Conservation (phyloP, 2,329 filamentous ascomycete genomes). For the Pseudogymnoascus sp. region DNA sequence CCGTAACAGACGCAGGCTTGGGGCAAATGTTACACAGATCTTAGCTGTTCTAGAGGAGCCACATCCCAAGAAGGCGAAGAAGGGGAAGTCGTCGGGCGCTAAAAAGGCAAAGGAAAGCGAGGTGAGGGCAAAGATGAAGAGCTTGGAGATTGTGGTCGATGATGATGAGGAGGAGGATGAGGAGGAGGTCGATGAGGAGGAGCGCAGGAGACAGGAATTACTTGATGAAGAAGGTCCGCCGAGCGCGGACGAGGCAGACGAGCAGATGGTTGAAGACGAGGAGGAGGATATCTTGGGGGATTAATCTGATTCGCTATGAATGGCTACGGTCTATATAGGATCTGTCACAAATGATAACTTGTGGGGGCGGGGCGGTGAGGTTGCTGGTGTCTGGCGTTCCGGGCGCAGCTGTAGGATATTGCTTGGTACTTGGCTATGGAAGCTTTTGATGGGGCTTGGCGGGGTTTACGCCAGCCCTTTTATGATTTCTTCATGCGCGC, state of each 20-base stretch:
- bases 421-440: not conserved
- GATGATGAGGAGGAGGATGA: slow-evolving; percentile 27
- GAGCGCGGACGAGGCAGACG: slow-evolving; percentile 46
- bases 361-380: not conserved
- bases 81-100: slow-evolving; percentile 34
- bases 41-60: slow-evolving; percentile 66
- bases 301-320: not conserved
- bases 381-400: slow-evolving; percentile 7
- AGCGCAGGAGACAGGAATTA: slow-evolving; percentile 34
- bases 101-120: slow-evolving; percentile 28
- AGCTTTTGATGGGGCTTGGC: slow-evolving; percentile 3
- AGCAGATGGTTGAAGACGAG: slow-evolving; percentile 49
- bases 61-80: slow-evolving; percentile 40
- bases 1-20: slow-evolving; percentile 72
- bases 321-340: not conserved
- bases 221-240: slow-evolving; percentile 35
- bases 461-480: not conserved
- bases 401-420: not conserved
- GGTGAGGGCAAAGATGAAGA: slow-evolving; percentile 18
- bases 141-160: slow-evolving; percentile 24
- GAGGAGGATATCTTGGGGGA: slow-evolving; percentile 5
- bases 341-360: not conserved
- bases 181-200: slow-evolving; percentile 15
- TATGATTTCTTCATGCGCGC: not conserved
- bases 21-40: slow-evolving; percentile 78